A percentile compares a stretch with the other conserved stretches of the same genome.
Evolutionary conservation across 306 rosid genomes (phyloP).

Genomic region (Benincasa hispida): DNA sequence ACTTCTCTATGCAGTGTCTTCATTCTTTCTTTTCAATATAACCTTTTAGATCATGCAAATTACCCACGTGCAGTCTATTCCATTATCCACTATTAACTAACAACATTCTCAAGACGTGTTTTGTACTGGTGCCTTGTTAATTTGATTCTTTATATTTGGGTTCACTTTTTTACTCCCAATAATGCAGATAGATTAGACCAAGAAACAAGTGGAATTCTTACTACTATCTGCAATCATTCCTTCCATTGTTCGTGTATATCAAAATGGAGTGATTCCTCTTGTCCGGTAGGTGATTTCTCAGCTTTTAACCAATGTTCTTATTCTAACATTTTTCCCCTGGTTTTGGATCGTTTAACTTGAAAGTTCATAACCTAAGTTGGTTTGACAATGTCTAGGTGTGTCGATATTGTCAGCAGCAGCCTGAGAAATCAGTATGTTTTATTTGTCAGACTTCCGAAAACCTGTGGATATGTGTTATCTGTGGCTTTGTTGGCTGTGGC

Average conservation of each 20-base stretch:
- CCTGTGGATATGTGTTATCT: constrained; percentile 92
- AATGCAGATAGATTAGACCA: constrained; percentile 79
- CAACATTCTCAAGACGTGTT: not conserved
- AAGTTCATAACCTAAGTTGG: not conserved
- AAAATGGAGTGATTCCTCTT: constrained; percentile 91
- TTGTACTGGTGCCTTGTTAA: not conserved
- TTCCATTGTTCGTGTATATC: constrained; percentile 94
- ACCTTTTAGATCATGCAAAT: not conserved
- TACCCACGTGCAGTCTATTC: not conserved
- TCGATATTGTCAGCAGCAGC: constrained; percentile 93
- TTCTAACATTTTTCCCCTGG: not conserved
- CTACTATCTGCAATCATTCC: constrained; percentile 96
- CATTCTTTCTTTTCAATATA: not conserved
- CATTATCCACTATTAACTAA: not conserved
- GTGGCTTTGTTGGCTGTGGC: constrained; percentile 98
- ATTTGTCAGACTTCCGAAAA: constrained; percentile 91
- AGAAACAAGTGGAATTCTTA: constrained; percentile 77
- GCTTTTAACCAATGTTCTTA: not conserved
- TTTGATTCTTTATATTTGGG: not conserved
- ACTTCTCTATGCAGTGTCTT: not conserved
- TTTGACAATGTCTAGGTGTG: constrained; percentile 48
- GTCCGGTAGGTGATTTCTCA: constrained; percentile 61
- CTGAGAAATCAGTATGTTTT: constrained; percentile 75
- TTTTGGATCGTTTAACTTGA: not conserved
- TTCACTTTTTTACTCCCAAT: constrained; percentile 7